Evolutionary conservation across 2,329 filamentous ascomycete species (phyloP).

Genomic region (Clonostachys sp.): DNA sequence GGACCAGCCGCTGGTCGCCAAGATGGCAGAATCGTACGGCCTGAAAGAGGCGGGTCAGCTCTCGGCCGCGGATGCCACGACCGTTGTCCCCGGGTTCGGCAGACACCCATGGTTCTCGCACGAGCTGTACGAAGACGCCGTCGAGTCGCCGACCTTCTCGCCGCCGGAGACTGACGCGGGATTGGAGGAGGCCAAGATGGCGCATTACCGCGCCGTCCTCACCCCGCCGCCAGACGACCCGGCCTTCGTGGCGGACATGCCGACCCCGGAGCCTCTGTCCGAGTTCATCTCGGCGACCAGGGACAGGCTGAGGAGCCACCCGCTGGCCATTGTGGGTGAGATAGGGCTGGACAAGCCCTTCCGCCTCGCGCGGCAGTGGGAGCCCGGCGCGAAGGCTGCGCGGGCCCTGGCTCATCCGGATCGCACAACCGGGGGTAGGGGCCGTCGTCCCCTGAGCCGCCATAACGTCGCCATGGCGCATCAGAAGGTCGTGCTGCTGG

Average conservation of each 20-base stretch:
- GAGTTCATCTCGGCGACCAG: slow-evolving; percentile 50
- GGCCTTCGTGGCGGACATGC: slow-evolving; percentile 43
- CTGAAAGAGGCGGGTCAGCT: slow-evolving; percentile 16
- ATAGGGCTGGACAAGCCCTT: slow-evolving; percentile 71
- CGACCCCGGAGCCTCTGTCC: slow-evolving; percentile 53
- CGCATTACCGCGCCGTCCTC: slow-evolving; percentile 66
- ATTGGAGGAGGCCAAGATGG: slow-evolving; percentile 28
- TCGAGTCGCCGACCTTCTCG: slow-evolving; percentile 26
- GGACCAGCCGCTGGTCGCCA: slow-evolving; percentile 69
- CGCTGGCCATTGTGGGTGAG: slow-evolving; percentile 65
- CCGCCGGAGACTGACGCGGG: slow-evolving; percentile 5
- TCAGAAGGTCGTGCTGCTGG: slow-evolving; percentile 57
- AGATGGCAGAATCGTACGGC: slow-evolving; percentile 54
- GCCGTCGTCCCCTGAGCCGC: slow-evolving; percentile 61
- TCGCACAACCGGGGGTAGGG: slow-evolving; percentile 62
- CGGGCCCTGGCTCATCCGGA: slow-evolving; percentile 5
- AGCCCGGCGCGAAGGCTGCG: slow-evolving; percentile 16
- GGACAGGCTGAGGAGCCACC: slow-evolving; percentile 47
- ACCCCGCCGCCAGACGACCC: slow-evolving; percentile 3
- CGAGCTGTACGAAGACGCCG: slow-evolving; percentile 63
- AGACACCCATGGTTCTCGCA: slow-evolving; percentile 88
- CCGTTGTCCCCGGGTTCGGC: slow-evolving; percentile 67
- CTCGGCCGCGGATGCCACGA: slow-evolving; percentile 6
- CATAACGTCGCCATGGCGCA: slow-evolving; percentile 62
- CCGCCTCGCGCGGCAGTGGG: slow-evolving; percentile 58